phyloP scores from a whole-genome alignment of 345 rosid species.

The Acer yangbiense region DNA sequence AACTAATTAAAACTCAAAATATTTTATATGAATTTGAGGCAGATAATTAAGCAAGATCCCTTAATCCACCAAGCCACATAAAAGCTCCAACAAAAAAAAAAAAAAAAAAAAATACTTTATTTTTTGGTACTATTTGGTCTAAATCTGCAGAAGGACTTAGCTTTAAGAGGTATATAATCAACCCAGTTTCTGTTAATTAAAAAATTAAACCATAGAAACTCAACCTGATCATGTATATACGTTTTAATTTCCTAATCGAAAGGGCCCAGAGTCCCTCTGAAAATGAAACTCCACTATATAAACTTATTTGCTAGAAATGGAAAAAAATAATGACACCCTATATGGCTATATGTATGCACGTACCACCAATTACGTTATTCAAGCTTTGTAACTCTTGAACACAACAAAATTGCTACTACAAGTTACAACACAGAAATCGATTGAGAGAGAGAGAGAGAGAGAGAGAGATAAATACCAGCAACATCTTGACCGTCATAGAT shows the following conservation, averaged over 20 bases:
- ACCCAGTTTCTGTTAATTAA: background rate
- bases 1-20: background rate
- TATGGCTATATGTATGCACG: no score
- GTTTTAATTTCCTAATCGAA: no score
- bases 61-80: background rate
- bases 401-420: no score
- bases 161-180: background rate
- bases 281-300: no score
- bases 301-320: background rate
- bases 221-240: background rate
- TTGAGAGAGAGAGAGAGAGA: background rate
- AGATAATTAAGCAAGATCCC: constrained; percentile 15
- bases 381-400: background rate
- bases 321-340: background rate
- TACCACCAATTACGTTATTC: background rate
- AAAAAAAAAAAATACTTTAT: background rate
- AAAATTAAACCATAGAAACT: background rate
- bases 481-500: constrained; percentile 89
- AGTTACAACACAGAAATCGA: no score
- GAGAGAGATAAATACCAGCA: constrained; percentile 58
- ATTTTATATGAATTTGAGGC: constrained; percentile 5
- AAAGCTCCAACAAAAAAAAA: background rate
- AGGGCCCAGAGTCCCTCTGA: no score
- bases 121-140: background rate
- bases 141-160: constrained; percentile 1